phyloP scores from a whole-genome alignment of 2,329 filamentous ascomycete genomes.

The Talaromyces albobiverticillius region DNA sequence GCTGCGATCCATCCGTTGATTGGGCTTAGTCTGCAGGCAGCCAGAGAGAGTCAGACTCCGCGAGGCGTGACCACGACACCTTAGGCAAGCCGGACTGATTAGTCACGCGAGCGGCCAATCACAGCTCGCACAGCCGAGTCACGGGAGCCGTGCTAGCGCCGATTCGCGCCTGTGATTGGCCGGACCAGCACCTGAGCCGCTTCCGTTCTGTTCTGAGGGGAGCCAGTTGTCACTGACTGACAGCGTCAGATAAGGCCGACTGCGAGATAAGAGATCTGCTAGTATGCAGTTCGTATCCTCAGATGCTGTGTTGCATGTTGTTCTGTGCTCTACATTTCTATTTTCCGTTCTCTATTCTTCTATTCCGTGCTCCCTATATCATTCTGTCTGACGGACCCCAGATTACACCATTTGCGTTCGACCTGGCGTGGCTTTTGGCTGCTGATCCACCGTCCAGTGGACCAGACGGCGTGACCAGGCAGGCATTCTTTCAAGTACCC shows the following conservation, averaged over 20 bases:
- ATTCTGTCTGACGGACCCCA: no score
- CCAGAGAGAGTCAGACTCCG: neutral
- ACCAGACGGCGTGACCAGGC: neutral
- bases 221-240: constrained; percentile 4
- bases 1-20: neutral
- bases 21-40: neutral
- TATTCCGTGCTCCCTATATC: no score
- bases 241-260: neutral
- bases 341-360: no score
- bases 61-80: constrained; percentile 10
- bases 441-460: constrained; percentile 2
- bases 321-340: no score
- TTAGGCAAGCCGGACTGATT: constrained; percentile 1
- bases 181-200: neutral
- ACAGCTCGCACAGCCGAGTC: neutral
- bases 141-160: neutral
- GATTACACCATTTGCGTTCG: constrained; percentile 3
- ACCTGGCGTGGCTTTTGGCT: constrained; percentile 1
- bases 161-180: neutral
- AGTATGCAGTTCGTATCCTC: no score
- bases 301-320: no score
- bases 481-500: no score
- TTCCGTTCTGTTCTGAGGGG: no score
- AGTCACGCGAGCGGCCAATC: neutral
- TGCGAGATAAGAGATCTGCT: no score